A percentile compares a stretch with the other conserved stretches of the same genome.
Conservation (phyloP, 345 rosid species). For the Aethionema arabicum region DNA sequence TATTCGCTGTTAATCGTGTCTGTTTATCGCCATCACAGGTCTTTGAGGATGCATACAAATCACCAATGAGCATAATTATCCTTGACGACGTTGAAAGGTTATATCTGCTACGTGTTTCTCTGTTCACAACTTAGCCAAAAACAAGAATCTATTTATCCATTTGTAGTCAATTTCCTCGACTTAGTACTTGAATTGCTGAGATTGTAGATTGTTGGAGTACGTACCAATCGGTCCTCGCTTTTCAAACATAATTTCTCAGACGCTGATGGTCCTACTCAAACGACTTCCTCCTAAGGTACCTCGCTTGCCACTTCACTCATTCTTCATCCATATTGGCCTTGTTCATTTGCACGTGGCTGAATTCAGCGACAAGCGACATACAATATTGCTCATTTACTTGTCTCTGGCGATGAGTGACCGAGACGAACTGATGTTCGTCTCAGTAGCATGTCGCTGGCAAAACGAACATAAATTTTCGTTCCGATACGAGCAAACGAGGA, state of each 20-base stretch:
- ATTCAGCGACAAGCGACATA: too few relatives aligned
- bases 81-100: constrained; percentile 99
- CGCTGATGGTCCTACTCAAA: constrained; percentile 87
- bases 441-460: too few relatives aligned
- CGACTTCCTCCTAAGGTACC: constrained; percentile 93
- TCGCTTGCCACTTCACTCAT: constrained; percentile 9
- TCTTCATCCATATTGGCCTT: background rate
- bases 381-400: too few relatives aligned
- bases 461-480: too few relatives aligned
- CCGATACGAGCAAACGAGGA: too few relatives aligned
- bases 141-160: background rate
- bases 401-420: too few relatives aligned
- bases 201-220: constrained; percentile 84
- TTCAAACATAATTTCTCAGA: constrained; percentile 86
- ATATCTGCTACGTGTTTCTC: constrained; percentile 7
- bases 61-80: constrained; percentile 90
- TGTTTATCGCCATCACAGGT: constrained; percentile 48
- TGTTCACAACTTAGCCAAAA: background rate
- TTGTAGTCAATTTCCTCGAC: constrained; percentile 10
- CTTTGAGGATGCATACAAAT: constrained; percentile 98
- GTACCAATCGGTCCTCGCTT: constrained; percentile 96
- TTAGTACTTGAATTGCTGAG: constrained; percentile 17
- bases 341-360: background rate
- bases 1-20: background rate
- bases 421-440: too few relatives aligned